Base-by-base conservation (phyloP, 768 basidiomycete genomes). In the Mycena sanguinolenta region DNA sequence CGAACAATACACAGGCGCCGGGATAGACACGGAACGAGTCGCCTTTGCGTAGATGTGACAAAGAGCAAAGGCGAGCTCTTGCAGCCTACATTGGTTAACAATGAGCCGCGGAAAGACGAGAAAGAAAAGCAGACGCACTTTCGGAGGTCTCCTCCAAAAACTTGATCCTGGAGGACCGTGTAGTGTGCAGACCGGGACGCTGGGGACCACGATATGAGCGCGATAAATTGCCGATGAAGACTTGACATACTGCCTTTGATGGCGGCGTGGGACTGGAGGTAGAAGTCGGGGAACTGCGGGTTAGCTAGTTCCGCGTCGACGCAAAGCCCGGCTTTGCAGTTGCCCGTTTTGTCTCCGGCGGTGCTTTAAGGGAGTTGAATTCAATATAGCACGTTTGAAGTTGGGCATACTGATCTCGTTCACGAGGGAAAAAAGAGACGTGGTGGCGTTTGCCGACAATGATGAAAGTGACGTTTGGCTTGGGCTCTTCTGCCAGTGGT, bases 361-460 rank as follows among this genome's bases (percentile, higher is more conserved):
- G 44, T 8, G 19, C 65, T 58, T 34, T 44, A 53, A 32, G 4
- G 12, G n/a, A n/a, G 28, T 28, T 30, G 30, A 3, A 25, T 25
- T 25, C 25, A 2, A 46, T 50, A 9, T 23, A n/a, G 3, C 3
- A 12, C 49, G 32, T 34, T 4, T 21, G 12, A 19, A 23, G 14
- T 14, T 5, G 23, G 25, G 59, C 27, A 46, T 46, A 65, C 63
- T 4, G 3, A 7, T 54, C 52, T 14, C 55, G 23, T 16, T 17
- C 27, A 1, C 23, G 10, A 1, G 88, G 87, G 79, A 89, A 89
- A 77, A 89, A 89, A 1, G 85, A 78, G 21, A 88, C 79, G 28
- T 89, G 88, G 65, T 89, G 89, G 21, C 87, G 78, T 70, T 89
- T 89, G 1, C 85, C 86, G 17, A 89, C 88, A 16, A 88, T 82